Conservation (phyloP, 1,284 basidiomycete species). For the Papiliotrema fonsecae region DNA sequence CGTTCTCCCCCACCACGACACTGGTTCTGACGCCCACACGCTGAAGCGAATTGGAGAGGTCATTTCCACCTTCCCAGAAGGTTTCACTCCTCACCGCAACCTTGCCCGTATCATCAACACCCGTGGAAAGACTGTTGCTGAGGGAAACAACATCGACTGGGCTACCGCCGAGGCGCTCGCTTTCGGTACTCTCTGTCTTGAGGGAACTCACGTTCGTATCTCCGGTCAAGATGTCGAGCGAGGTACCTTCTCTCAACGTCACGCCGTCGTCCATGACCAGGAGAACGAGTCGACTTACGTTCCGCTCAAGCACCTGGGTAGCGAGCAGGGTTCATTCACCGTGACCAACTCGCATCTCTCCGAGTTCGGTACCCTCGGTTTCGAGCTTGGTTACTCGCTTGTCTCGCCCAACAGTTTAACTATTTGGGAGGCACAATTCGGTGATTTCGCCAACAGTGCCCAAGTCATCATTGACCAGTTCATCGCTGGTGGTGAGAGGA, state of each 20-base stretch:
- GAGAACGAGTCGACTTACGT: constrained; percentile 83
- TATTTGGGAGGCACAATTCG: constrained; percentile 99
- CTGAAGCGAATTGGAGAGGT: constrained; percentile 81
- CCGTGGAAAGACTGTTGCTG: constrained; percentile 84
- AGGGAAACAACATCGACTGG: constrained; percentile 94
- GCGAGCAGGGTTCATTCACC: constrained; percentile 84
- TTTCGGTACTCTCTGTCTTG: constrained; percentile 85
- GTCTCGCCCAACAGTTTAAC: constrained; percentile 91
- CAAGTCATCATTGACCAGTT: constrained; percentile 96
- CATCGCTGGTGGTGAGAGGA: constrained; percentile 94
- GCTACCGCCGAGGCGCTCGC: constrained; percentile 98
- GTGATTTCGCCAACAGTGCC: constrained; percentile 69
- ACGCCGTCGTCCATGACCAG: constrained; percentile 96
- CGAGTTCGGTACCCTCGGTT: constrained; percentile 91
- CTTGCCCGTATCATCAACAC: constrained; percentile 84
- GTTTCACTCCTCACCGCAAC: constrained; percentile 88
- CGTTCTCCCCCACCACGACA: constrained; percentile 80
- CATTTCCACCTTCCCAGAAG: constrained; percentile 77
- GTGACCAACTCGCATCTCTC: constrained; percentile 97
- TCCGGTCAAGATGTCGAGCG: constrained; percentile 99
- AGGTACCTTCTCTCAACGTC: constrained; percentile 99
- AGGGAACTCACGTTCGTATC: constrained; percentile 90
- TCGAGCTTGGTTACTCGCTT: constrained; percentile 97
- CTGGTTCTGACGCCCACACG: constrained; percentile 72
- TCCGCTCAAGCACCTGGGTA: constrained; percentile 81